Evolutionary conservation across 2,329 filamentous ascomycete genomes (phyloP).

Genomic region (Penicillium sp.): DNA sequence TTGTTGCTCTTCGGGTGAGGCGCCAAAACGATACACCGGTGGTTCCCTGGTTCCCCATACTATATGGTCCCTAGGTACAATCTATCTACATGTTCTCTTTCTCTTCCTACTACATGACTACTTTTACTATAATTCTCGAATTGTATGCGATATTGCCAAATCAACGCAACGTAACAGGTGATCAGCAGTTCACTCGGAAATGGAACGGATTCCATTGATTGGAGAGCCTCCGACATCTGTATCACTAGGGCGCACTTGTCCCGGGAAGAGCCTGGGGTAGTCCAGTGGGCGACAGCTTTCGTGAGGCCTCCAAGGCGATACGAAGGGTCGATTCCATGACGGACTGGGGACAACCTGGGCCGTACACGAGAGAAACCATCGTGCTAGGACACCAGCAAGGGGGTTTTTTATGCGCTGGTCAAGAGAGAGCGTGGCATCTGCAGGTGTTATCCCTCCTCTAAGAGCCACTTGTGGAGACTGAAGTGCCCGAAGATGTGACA

Average conservation of each 20-base stretch:
- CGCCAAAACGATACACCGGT: background rate
- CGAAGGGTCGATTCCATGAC: conserved; percentile 17
- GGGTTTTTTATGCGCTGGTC: conserved; percentile 31
- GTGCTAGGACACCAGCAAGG: conserved; percentile 16
- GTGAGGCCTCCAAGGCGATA: background rate
- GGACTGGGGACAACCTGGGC: conserved; percentile 8
- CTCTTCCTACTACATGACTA: no score
- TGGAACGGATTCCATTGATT: conserved; percentile 21
- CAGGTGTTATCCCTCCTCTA: conserved; percentile 19
- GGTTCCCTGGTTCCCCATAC: background rate
- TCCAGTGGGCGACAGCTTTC: conserved; percentile 9
- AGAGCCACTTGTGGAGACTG: conserved; percentile 26
- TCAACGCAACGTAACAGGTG: background rate
- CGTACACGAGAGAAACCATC: conserved; percentile 1
- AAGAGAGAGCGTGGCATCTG: conserved; percentile 35
- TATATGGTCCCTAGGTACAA: no score
- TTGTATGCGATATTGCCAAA: background rate
- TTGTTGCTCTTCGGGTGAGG: background rate
- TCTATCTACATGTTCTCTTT: background rate
- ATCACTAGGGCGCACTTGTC: conserved; percentile 18
- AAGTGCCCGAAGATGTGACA: conserved; percentile 33
- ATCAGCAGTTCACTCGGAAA: conserved; percentile 17
- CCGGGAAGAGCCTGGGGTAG: conserved; percentile 15
- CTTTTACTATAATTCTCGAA: no score
- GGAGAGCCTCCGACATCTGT: conserved; percentile 18